Conservation (phyloP, 1,139 yeast species). For the Arxiozyma heterogenica region DNA sequence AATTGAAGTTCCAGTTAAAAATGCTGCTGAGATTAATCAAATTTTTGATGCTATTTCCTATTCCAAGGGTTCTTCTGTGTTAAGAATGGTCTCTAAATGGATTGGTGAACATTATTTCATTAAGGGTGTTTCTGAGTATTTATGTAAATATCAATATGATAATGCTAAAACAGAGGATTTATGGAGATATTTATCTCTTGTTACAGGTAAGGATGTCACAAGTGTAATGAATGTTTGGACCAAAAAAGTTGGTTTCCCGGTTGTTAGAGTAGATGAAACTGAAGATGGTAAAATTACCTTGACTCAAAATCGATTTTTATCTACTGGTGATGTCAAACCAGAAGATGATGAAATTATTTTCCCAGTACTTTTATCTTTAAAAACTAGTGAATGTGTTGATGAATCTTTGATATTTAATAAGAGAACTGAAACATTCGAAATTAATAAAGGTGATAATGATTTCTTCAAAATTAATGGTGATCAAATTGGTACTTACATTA, state of each 20-base stretch:
- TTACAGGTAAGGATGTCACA: slow-evolving; percentile 64
- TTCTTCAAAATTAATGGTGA: slow-evolving; percentile 76
- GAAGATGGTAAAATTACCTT: slow-evolving; percentile 41
- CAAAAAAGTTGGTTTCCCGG: slow-evolving; percentile 72
- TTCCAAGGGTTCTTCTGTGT: slow-evolving; percentile 66
- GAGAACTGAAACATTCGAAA: slow-evolving; percentile 43
- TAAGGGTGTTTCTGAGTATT: slow-evolving; percentile 60
- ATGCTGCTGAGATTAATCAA: slow-evolving; percentile 69
- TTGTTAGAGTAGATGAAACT: slow-evolving; percentile 50
- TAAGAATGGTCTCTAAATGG: slow-evolving; percentile 62
- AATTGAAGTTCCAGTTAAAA: slow-evolving; percentile 63
- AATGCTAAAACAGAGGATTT: slow-evolving; percentile 74
- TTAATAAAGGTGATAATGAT: slow-evolving; percentile 30
- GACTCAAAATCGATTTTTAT: slow-evolving; percentile 66
- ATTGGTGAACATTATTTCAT: slow-evolving; percentile 58
- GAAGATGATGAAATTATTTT: slow-evolving; percentile 65
- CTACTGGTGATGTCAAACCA: slow-evolving; percentile 67
- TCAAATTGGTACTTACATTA: slow-evolving; percentile 76
- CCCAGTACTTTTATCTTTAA: slow-evolving; percentile 77
- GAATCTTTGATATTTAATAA: slow-evolving; percentile 49
- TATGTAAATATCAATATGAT: slow-evolving; percentile 58
- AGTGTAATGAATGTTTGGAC: slow-evolving; percentile 77
- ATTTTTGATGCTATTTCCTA: slow-evolving; percentile 72
- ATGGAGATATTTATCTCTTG: slow-evolving; percentile 69
- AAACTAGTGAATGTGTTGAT: slow-evolving; percentile 58